Base-by-base conservation (phyloP, 768 basidiomycete species). In the Agrocybe praecox region DNA sequence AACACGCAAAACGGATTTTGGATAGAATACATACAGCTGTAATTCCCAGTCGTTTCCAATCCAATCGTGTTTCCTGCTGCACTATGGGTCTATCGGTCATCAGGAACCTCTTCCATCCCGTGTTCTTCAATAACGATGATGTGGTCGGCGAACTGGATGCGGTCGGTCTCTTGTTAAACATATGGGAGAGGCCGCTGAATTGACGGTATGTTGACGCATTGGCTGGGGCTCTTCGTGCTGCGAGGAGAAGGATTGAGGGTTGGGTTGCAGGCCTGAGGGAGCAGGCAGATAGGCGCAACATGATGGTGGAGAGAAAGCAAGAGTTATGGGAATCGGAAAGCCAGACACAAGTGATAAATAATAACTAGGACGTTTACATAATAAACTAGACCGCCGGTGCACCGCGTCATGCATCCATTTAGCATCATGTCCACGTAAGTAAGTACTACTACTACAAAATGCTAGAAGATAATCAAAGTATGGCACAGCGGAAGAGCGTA, bases 61-160 rank as follows among this genome's bases (percentile, higher is more conserved):
- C 71, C 19, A 77, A 66, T 1, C 66, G 61, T 23, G 67, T 63
- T n/a, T 62, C 55, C 33, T 70, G 65, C 52, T 74, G 74, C 8
- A 70, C 62, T 14, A 74, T 66, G 3, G 66, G 62, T 18, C 50
- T 58, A 55, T 86, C 82, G 3, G 83, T 84, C 53, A 78, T 71
- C 21, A 85, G 70, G 11, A 78, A 69, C n/a, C 87, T 77, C 29
- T n/a, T 40, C 36, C 36, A 40, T 40, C 36, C 36, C 5, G 80
- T 73, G 32, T 56, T 43, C 24, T 55, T 57, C 36, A 54, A 34
- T 32, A 55, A 40, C 7, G 57, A 24, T 11, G 43, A 26, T 22
- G 50, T 43, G 24, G 49, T 6, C 10, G 24, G 33, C 8, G 40
- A 34, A 12, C 32, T 21, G 9, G 26, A 29, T 4, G 9, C 9